Evolutionary conservation across 2,329 filamentous ascomycete species (phyloP).

Genomic region (Chrysoporthe deuterocubensis): DNA sequence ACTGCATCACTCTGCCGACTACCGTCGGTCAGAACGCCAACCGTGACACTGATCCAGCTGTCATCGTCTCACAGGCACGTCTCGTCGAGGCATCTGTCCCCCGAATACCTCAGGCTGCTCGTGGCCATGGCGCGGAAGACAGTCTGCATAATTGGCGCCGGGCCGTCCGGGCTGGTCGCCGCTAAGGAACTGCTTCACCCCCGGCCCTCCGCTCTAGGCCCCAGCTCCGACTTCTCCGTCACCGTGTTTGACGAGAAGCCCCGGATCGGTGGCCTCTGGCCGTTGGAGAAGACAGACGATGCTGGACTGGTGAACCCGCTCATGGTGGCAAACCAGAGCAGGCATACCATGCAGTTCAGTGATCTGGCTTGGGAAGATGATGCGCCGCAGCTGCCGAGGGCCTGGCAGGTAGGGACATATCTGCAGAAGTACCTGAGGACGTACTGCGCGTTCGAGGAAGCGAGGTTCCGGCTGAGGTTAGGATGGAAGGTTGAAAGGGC

Average conservation of each 20-base stretch:
- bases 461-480: constrained; percentile 50
- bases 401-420: constrained; percentile 78
- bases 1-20: not conserved
- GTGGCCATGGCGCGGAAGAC: constrained; percentile 47
- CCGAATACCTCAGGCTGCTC: not conserved
- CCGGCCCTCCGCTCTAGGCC: constrained; percentile 41
- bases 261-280: constrained; percentile 80
- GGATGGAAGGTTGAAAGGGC: constrained; percentile 51
- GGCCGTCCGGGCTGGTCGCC: constrained; percentile 69
- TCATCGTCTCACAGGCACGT: not conserved
- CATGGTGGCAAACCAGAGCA: constrained; percentile 75
- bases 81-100: not conserved
- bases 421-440: constrained; percentile 65
- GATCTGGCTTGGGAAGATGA: constrained; percentile 71
- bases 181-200: constrained; percentile 73
- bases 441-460: constrained; percentile 53
- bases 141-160: constrained; percentile 63
- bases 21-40: not conserved
- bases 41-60: constrained; percentile 4
- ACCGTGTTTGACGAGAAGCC: constrained; percentile 70
- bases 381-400: constrained; percentile 70
- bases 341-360: constrained; percentile 73
- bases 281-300: constrained; percentile 53
- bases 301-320: constrained; percentile 64
- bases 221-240: constrained; percentile 59